A percentile compares a stretch with the other conserved stretches of the same genome.
Conservation (phyloP, 306 rosid genomes). For the Medicago arabica region DNA sequence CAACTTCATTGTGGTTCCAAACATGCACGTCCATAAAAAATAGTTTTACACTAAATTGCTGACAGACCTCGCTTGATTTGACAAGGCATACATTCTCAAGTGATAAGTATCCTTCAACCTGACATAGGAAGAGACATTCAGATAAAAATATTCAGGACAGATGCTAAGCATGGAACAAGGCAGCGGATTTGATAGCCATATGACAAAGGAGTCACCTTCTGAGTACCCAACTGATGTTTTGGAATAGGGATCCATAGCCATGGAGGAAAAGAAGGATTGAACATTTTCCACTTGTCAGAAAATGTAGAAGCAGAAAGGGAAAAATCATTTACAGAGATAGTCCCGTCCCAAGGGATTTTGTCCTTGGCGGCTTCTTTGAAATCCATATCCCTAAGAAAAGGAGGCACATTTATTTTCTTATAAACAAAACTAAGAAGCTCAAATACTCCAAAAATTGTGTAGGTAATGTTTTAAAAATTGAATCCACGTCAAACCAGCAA, state of each 20-base stretch:
- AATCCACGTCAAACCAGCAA: background rate
- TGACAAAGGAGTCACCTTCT: constrained; percentile 43
- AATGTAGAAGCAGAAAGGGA: constrained; percentile 58
- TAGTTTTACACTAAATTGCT: constrained; percentile 23
- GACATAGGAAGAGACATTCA: background rate
- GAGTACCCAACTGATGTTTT: constrained; percentile 46
- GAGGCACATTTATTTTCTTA: background rate
- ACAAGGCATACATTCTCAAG: constrained; percentile 60
- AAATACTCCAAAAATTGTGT: background rate
- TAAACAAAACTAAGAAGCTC: background rate
- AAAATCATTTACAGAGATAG: constrained; percentile 65
- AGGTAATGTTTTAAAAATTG: background rate
- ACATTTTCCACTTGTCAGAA: constrained; percentile 62
- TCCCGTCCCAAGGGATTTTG: constrained; percentile 62
- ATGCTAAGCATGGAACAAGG: constrained; percentile 8
- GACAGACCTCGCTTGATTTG: constrained; percentile 48
- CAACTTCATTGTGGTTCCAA: background rate
- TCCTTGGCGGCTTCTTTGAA: constrained; percentile 31
- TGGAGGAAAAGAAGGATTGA: constrained; percentile 57
- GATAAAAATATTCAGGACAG: constrained; percentile 2
- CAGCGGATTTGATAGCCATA: background rate
- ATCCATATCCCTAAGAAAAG: constrained; percentile 47
- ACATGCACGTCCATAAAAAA: background rate
- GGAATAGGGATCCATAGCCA: constrained; percentile 70
- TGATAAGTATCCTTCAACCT: constrained; percentile 73